Conservation (phyloP, 257 asterid genomes). For the Rauvolfia tetraphylla region DNA sequence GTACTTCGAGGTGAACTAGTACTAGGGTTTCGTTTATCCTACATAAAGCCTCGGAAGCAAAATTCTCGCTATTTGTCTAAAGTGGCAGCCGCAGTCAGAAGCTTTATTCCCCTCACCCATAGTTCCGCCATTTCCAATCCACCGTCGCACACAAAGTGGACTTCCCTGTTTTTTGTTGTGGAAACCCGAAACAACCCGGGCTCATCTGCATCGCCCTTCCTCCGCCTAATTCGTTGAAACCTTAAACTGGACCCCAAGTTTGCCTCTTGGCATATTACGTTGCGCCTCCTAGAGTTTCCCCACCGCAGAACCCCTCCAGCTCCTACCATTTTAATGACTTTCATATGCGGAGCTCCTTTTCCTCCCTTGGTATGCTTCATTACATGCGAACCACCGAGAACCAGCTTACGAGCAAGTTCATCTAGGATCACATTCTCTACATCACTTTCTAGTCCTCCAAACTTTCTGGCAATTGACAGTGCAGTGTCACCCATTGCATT, state of each 20-base stretch:
- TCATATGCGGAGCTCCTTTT: slow-evolving; percentile 63
- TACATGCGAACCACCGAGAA: slow-evolving; percentile 43
- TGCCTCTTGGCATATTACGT: slow-evolving; percentile 56
- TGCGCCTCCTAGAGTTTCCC: slow-evolving; percentile 64
- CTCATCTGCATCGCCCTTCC: slow-evolving; percentile 45
- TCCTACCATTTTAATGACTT: slow-evolving; percentile 48
- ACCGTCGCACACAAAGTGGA: slow-evolving; percentile 71
- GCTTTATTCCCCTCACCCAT: slow-evolving; percentile 50
- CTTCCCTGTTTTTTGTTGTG: slow-evolving; percentile 59
- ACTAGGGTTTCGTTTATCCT: slow-evolving; percentile 11
- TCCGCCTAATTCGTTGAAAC: slow-evolving; percentile 46
- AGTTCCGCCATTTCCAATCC: slow-evolving; percentile 54
- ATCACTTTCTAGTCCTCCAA: slow-evolving; percentile 25
- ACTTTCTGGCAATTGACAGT: slow-evolving; percentile 45
- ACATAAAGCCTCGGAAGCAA: neutral
- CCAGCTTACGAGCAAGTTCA: slow-evolving; percentile 57
- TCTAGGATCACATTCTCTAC: slow-evolving; percentile 47
- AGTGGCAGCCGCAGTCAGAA: slow-evolving; percentile 30
- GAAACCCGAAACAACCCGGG: slow-evolving; percentile 63
- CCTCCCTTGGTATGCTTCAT: slow-evolving; percentile 76
- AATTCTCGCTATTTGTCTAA: slow-evolving; percentile 10
- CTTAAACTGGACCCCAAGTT: slow-evolving; percentile 56
- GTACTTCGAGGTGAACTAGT: slow-evolving; percentile 48
- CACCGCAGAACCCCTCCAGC: slow-evolving; percentile 50
- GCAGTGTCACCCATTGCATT: slow-evolving; percentile 67